Evolutionary conservation across 768 basidiomycete species (phyloP).

Genomic region (Mrakia blollopis): DNA sequence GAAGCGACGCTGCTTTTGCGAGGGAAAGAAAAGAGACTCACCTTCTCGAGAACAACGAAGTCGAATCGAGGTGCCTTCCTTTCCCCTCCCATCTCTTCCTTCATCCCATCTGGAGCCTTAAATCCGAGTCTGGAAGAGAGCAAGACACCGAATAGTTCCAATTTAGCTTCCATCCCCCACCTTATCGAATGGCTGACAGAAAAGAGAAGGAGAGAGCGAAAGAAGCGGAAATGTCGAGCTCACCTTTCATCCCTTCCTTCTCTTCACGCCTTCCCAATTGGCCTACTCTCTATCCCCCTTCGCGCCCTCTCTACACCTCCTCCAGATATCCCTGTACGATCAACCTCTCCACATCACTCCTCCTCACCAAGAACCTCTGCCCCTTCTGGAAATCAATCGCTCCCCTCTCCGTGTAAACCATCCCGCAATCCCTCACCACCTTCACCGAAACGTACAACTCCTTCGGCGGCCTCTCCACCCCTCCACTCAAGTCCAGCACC

Average conservation of each 20-base stretch:
- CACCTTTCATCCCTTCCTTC: neutral
- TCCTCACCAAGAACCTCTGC: slow-evolving; percentile 78
- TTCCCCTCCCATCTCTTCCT: too few species aligned
- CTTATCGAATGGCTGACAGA: too few species aligned
- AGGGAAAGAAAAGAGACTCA: too few species aligned
- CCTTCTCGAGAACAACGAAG: too few species aligned
- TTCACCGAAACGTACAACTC: slow-evolving; percentile 82
- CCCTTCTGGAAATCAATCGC: slow-evolving; percentile 78
- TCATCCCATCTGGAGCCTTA: too few species aligned
- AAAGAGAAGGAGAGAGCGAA: too few species aligned
- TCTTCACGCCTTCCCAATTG: neutral
- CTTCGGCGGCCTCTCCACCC: slow-evolving; percentile 72
- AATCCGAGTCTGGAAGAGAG: too few species aligned
- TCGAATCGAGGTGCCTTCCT: too few species aligned
- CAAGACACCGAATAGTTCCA: too few species aligned
- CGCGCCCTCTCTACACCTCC: slow-evolving; percentile 53
- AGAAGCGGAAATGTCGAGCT: neutral
- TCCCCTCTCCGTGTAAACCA: slow-evolving; percentile 86
- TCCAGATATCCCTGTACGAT: slow-evolving; percentile 91
- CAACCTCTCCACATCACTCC: slow-evolving; percentile 86
- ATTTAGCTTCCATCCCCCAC: too few species aligned
- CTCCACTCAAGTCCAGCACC: slow-evolving; percentile 73
- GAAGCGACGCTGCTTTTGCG: too few species aligned
- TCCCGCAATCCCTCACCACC: slow-evolving; percentile 82
- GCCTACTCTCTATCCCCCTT: too few species aligned